These are phyloP conservation scores for Coprinopsis marcescibilis DNA, from an alignment of 768 basidiomycete species.

Conservation along the genomic window DNA sequence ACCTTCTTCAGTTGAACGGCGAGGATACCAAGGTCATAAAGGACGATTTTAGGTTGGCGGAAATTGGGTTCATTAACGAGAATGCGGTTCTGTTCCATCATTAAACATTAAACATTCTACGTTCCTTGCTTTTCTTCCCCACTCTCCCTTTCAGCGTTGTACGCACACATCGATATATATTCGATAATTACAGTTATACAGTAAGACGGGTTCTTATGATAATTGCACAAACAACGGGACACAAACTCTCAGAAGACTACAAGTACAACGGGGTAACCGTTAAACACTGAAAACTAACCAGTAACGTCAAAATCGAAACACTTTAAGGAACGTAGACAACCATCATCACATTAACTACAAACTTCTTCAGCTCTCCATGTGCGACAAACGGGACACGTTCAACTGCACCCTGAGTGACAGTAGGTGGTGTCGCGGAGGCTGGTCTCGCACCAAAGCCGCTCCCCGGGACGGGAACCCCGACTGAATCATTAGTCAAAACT, in stretches of 20 bases:
- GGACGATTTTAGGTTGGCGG: constrained; percentile 30
- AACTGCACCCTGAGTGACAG: constrained; percentile 46
- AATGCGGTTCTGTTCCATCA: constrained; percentile 18
- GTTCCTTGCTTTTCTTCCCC: no score
- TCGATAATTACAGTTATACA: no score
- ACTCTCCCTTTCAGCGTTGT: no score
- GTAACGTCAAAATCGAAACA: no score
- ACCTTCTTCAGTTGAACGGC: constrained; percentile 26
- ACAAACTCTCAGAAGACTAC: no score
- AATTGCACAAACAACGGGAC: no score
- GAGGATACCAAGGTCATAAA: constrained; percentile 29
- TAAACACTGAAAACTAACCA: no score
- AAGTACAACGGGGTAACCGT: no score
- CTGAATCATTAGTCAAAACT: constrained; percentile 54
- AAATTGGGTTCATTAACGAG: constrained; percentile 32
- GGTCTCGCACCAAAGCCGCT: constrained; percentile 2
- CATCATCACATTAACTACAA: constrained; percentile 71
- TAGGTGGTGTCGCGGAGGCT: no score
- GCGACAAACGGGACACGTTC: constrained; percentile 67
- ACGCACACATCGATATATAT: no score
- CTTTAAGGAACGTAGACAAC: constrained; percentile 56
- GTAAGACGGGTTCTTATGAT: no score
- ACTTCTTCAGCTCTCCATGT: constrained; percentile 60
- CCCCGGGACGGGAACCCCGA: constrained; percentile 10
- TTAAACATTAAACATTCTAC: not conserved